Base-by-base conservation (phyloP, 2,329 filamentous ascomycete genomes). In the Fusarium dlaminii region DNA sequence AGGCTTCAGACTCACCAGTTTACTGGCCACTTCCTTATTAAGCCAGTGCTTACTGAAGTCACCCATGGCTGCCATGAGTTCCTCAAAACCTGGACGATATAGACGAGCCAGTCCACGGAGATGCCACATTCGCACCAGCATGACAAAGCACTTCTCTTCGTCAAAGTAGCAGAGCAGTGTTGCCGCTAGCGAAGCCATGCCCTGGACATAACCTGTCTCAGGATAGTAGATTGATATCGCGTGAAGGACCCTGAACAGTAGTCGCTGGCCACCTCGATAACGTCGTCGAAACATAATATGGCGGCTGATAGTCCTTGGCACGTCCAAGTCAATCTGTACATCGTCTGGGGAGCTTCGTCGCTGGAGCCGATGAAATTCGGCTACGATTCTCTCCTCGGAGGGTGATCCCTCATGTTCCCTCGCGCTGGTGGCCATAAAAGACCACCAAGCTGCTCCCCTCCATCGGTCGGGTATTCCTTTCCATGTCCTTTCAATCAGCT, bases 391-490 rank as follows among this genome's bases (percentile, higher is more conserved):
- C 45, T 92, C 90, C 63, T 96, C 94, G 0, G 90, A 86, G 8
- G 90, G 88, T 57, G 88, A 90, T 27, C 74, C 78, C n/a, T 89
- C 87, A 57, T 87, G 83, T 71, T 89, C 89, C 79, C 89, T 91
- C 39, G 95, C 94, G 73, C 94, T 96, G 14, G 92, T 86, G 12
- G 91, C 89, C 34, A 99, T 88, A 80, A 99, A 99, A 8, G 95
- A 94, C 84, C 96, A 96, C 96, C 96, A 99, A 5, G 96, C 96
- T 4, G 94, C 93, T 37, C 93, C 90, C 58, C 96, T 92, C 96
- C 96, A 99, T 72, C 94, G 91, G 82, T 99, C 96, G 1, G 96
- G 96, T 72, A 99, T 98, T 36, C 96, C 96, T 81, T 99, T 99
- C 96, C 96, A 99, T 3, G 95, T 97, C 63, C 96, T 90, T 75